Evolutionary conservation across 805 yeast species (phyloP), one percentile per base, ranked within the genome.

Genomic region (Pichia pseudocactophila): DNA sequence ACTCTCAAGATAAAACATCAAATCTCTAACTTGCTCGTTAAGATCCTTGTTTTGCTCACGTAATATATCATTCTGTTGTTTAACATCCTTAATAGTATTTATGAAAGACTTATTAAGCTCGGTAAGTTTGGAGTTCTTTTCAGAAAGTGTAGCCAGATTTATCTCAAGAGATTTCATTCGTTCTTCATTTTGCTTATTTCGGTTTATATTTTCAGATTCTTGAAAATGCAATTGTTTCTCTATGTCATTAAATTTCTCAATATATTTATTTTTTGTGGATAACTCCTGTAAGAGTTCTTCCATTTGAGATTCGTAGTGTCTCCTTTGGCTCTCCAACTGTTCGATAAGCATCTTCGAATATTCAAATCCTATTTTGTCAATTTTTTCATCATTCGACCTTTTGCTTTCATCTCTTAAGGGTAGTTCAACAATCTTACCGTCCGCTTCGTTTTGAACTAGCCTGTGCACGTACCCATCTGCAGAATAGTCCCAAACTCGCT

Each of bases 401-500:
- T 46, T 42, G 26, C 52, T 45, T 11, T 51, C 56, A 32, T 54
- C 57, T 7, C 57, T 50, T 12, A 70, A 54, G 6, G 78, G 75
- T 12, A 87, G 66, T 58, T 88, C 97, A 3, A 88, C 95, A 27
- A 89, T 62, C 52, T 89, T 89, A 0, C 97, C 97, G 57, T 88
- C 96, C 0, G 81, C 70, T 57, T 84, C 89, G 59, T 85, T 87
- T 47, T 88, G 86, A 4, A 88, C 73, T 34, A 88, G 63, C 39
- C 97, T 62, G 59, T 88, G 97, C 9, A 88, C 96, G 58, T 88
- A 88, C 49, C 78, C 79, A 57, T 88, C 97, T 2, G 89, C 89
- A 0, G 89, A 88, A 58, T 88, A 88, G 58, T 88, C 96, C 97
- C 97, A 88, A 1, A 88, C 95, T 33, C 97, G 68, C 47, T 88